Evolutionary conservation across 768 basidiomycete genomes (phyloP).

Genomic region (Serendipita vermifera): DNA sequence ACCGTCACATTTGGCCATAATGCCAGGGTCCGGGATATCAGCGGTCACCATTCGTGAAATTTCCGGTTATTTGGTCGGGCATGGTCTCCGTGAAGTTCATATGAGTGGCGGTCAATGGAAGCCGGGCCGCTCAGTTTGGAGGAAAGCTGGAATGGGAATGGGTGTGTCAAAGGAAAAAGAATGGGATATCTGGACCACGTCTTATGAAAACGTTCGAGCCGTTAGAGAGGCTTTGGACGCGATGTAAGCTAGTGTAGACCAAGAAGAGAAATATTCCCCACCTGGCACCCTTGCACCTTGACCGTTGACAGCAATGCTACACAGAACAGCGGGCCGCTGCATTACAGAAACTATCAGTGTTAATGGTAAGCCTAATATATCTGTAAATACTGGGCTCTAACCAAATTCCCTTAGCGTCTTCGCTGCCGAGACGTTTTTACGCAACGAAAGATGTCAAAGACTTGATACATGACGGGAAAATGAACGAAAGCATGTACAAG

Average conservation of each 20-base stretch:
- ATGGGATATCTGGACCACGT: conserved; percentile 60
- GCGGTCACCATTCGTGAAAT: conserved; percentile 35
- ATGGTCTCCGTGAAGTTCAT: conserved; percentile 56
- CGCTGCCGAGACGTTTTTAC: too few species aligned
- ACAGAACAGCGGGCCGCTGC: too few species aligned
- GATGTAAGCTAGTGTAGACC: not conserved
- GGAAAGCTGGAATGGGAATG: conserved; percentile 55
- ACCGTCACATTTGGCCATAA: conserved; percentile 26
- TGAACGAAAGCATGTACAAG: too few species aligned
- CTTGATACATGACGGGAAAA: too few species aligned
- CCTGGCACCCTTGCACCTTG: too few species aligned
- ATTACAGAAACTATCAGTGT: too few species aligned
- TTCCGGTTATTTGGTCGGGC: conserved; percentile 39
- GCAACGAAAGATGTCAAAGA: too few species aligned
- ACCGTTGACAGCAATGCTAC: too few species aligned
- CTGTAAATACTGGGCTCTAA: too few species aligned
- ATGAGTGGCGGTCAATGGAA: conserved; percentile 57
- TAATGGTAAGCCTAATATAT: too few species aligned
- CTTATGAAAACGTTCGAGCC: conserved; percentile 33
- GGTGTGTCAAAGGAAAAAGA: conserved; percentile 33
- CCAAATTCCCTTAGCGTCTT: too few species aligned
- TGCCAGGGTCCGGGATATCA: conserved; percentile 73
- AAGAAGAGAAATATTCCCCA: too few species aligned
- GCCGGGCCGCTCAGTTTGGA: conserved; percentile 38
- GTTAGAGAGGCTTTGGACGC: conserved; percentile 11